phyloP scores from a whole-genome alignment of 2,329 filamentous ascomycete species.

The Chaetomium sp. region DNA sequence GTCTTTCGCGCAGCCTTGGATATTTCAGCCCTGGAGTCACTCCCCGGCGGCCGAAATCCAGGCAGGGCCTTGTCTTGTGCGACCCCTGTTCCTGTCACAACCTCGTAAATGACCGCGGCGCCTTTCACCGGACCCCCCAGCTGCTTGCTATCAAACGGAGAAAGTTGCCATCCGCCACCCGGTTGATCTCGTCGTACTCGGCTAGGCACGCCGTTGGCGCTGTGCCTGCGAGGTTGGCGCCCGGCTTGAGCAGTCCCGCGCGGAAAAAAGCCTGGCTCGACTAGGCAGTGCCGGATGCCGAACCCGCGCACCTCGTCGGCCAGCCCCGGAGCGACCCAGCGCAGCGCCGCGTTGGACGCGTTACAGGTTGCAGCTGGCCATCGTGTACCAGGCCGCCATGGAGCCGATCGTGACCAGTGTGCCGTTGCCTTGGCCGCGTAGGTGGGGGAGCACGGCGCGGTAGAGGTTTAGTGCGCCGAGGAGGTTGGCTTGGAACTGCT shows the following conservation, averaged over 20 bases:
- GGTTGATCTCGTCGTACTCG: constrained; percentile 21
- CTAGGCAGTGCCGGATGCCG: constrained; percentile 21
- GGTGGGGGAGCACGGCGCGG: constrained; percentile 24
- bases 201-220: constrained; percentile 6
- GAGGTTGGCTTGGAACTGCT: constrained; percentile 26
- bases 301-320: constrained; percentile 23
- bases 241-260: constrained; percentile 24
- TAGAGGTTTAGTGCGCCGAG: constrained; percentile 23
- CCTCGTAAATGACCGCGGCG: constrained; percentile 22
- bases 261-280: constrained; percentile 28
- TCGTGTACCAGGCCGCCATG: constrained; percentile 17
- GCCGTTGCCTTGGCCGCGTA: constrained; percentile 13
- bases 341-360: constrained; percentile 23
- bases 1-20: constrained; percentile 13
- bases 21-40: constrained; percentile 19
- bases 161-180: constrained; percentile 7
- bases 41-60: constrained; percentile 17
- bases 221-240: constrained; percentile 17
- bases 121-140: constrained; percentile 22
- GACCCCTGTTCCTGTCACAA: constrained; percentile 22
- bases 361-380: constrained; percentile 23
- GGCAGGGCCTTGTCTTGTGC: constrained; percentile 20
- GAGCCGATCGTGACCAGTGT: constrained; percentile 23
- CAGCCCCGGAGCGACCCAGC: constrained; percentile 8
- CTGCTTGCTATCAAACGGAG: constrained; percentile 19